These are phyloP conservation scores for Uromyces viciae-fabae DNA, from an alignment of 1,284 basidiomycete species.

Conservation along the genomic window DNA sequence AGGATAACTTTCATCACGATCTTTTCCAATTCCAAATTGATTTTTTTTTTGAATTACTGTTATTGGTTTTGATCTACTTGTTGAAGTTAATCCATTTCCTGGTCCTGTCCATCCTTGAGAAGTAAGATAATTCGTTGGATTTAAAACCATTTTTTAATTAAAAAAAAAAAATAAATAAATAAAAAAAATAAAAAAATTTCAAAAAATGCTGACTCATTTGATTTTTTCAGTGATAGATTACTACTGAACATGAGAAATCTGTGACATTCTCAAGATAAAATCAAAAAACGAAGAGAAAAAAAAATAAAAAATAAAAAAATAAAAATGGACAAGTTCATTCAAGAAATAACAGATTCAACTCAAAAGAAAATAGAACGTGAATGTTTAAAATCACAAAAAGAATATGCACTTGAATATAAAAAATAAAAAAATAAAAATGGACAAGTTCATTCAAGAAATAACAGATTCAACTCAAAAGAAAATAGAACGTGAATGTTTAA, in stretches of 20 bases:
- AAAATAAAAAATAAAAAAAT: not conserved
- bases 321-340: not conserved
- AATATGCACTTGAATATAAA: not conserved
- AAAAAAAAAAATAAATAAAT: too few relatives aligned
- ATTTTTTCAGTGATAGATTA: not conserved
- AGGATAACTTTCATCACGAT: slow-evolving; percentile 47
- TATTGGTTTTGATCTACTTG: slow-evolving; percentile 46
- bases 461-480: too few relatives aligned
- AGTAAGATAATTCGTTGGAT: slow-evolving; percentile 44
- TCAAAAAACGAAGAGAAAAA: not conserved
- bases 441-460: not conserved
- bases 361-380: too few relatives aligned
- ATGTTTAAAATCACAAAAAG: not conserved
- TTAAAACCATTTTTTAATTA: slow-evolving; percentile 35
- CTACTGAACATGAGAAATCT: not conserved
- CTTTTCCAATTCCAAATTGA: slow-evolving; percentile 47
- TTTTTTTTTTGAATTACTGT: slow-evolving; percentile 47
- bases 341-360: too few relatives aligned
- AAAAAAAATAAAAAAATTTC: too few relatives aligned
- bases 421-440: not conserved
- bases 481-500: slow-evolving; percentile 19
- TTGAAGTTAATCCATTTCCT: slow-evolving; percentile 45
- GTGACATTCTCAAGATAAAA: not conserved
- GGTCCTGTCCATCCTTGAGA: slow-evolving; percentile 47
- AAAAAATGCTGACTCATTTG: not conserved